Conservation (phyloP, 768 basidiomycete species). For the Inosperma sp. region DNA sequence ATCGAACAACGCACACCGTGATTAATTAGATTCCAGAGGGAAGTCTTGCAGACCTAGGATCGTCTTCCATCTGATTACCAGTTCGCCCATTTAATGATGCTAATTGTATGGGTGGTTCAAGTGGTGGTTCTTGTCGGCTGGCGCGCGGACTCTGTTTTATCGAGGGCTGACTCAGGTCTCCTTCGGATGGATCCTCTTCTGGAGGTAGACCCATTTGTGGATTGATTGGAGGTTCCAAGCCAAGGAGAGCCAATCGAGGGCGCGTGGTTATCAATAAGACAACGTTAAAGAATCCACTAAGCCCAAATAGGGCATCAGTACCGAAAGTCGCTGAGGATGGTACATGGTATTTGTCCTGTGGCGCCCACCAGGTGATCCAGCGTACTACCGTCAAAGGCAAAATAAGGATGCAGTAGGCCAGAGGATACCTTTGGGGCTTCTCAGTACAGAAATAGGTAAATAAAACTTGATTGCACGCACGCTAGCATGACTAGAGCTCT, state of each 20-base stretch:
- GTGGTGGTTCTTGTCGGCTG: no score
- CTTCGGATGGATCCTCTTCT: no score
- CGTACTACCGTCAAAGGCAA: background rate
- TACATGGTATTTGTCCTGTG: background rate
- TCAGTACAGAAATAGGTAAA: background rate
- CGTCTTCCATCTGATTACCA: no score
- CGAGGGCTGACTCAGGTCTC: no score
- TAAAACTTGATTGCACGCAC: background rate
- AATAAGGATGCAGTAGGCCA: background rate
- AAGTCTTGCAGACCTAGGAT: no score
- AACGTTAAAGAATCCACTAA: background rate
- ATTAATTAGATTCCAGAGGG: no score
- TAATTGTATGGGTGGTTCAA: no score
- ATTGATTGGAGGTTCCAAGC: background rate
- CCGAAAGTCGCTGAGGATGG: background rate
- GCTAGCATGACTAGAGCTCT: background rate
- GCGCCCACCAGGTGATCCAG: background rate
- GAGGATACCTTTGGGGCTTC: slow-evolving; percentile 2
- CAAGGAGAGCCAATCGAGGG: background rate
- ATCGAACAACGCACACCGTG: no score
- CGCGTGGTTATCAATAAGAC: slow-evolving; percentile 1
- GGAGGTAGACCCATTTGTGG: no score
- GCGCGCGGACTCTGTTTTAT: no score
- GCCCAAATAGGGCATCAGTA: background rate
- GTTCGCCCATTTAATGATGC: no score